phyloP scores from a whole-genome alignment of 1,139 yeast genomes.

The Sugiyamaella japonica region DNA sequence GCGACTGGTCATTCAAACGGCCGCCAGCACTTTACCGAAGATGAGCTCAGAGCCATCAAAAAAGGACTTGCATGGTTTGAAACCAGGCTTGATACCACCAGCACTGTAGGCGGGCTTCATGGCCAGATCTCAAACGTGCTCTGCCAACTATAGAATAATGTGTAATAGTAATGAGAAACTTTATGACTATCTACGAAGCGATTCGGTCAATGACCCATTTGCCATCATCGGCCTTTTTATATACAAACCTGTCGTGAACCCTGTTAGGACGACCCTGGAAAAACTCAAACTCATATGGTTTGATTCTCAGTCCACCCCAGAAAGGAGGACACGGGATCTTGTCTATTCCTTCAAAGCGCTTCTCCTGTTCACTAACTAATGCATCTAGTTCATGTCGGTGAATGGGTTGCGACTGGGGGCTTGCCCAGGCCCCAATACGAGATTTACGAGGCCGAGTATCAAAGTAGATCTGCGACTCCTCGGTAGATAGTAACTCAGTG shows the following conservation, averaged over 20 bases:
- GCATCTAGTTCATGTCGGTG: conserved; percentile 58
- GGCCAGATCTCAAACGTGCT: conserved; percentile 20
- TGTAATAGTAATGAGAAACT: not conserved
- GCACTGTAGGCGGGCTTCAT: conserved; percentile 24
- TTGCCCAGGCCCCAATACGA: conserved; percentile 95
- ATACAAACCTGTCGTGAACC: conserved; percentile 86
- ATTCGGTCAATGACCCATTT: conserved; percentile 68
- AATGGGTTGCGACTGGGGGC: conserved; percentile 75
- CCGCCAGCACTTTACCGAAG: conserved; percentile 3
- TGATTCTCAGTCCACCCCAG: conserved; percentile 93
- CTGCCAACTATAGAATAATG: not conserved
- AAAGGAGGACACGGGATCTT: conserved; percentile 81
- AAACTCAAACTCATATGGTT: conserved; percentile 89
- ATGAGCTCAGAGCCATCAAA: conserved; percentile 17
- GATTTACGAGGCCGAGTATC: conserved; percentile 90
- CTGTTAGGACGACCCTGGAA: conserved; percentile 96
- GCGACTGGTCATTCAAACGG: conserved; percentile 1
- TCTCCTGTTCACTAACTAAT: conserved; percentile 47
- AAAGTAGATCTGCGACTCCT: conserved; percentile 75
- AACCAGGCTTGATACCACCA: conserved; percentile 17
- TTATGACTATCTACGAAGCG: conserved; percentile 56
- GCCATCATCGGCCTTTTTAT: conserved; percentile 51
- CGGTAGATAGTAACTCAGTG: conserved; percentile 70
- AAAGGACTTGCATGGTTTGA: conserved; percentile 21
- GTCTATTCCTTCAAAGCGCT: conserved; percentile 60